Evolutionary conservation across 441 rosid genomes (phyloP), one percentile per base, ranked within the genome.

Genomic region (Mallotus japonicus): DNA sequence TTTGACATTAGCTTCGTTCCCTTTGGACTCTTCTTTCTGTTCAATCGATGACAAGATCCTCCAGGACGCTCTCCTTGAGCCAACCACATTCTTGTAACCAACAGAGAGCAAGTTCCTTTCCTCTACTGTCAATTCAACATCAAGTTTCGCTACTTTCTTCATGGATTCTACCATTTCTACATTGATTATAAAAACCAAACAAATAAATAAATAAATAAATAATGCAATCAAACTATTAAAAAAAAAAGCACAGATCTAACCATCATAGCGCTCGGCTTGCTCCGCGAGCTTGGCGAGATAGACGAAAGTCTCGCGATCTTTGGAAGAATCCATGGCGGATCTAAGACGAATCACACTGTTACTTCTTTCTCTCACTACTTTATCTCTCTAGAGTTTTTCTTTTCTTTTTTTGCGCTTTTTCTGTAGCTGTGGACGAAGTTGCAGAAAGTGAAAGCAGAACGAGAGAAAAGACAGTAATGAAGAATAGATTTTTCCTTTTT

Each of bases 21-120:
- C 80, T 67, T 70, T 76, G 6, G 83, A 73, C 19, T 70, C 80
- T 70, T 74, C 80, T 73, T 79, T 79, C 65, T 72, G 79, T 60
- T 75, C 82, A 20, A 79, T 67, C 8, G 83, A 80, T 1, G 80
- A 80, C 60, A 80, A 67, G 65, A 80, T 76, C 72, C 83, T 73
- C 83, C 83, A 76, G 1, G 80, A 76, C 0, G 83, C 78, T 34
- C 83, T 55, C 54, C 82, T 62, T 8, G 78, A 68, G 19, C 81
- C 81, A 2, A 81, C 70, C 71, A 78, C 80, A 70, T 81, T 78
- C 78, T 81, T 78, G 66, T 73, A 81, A 13, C 80, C 84, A 51
- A 81, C 84, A 3, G 84, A 81, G 37, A 81, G 77, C 4, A 78
- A 67, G 60, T 78, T 81, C 67, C 78, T 74, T 75, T 81, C 82